These are phyloP conservation scores for Pseudogymnoascus sp. DNA, from an alignment of 2,329 filamentous ascomycete species.

Conservation along the genomic window DNA sequence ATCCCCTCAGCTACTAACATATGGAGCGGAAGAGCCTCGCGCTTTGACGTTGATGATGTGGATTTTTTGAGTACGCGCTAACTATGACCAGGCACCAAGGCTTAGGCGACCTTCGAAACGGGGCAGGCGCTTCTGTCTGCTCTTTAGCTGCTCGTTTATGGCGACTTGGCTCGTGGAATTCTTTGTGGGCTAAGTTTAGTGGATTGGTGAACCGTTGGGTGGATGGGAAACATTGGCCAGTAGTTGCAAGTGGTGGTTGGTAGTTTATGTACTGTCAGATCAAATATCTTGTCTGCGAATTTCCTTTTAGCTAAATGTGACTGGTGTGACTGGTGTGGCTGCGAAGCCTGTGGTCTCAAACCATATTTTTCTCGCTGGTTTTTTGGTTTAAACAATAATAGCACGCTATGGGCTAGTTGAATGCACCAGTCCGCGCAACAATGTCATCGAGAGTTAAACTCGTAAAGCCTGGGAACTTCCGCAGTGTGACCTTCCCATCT, in stretches of 20 bases:
- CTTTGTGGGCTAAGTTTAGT: not conserved
- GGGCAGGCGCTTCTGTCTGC: not conserved
- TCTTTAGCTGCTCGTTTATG: not conserved
- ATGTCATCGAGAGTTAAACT: not conserved
- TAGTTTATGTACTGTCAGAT: not conserved
- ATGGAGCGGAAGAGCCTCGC: not conserved
- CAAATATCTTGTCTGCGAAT: not conserved
- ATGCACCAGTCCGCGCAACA: not conserved
- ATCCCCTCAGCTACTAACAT: not conserved
- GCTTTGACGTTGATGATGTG: not conserved
- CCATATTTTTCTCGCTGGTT: not conserved
- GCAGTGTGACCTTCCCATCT: not conserved
- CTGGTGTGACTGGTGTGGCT: not conserved
- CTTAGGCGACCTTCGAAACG: not conserved
- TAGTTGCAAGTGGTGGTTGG: not conserved
- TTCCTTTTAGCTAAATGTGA: not conserved
- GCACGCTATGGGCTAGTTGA: not conserved
- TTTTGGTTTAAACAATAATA: not conserved
- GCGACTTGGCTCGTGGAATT: not conserved
- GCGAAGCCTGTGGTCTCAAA: not conserved
- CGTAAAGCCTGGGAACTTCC: not conserved
- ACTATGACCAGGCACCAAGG: not conserved
- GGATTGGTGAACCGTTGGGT: not conserved
- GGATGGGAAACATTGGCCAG: not conserved
- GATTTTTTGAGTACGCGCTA: not conserved